phyloP scores from a whole-genome alignment of 805 yeast genomes.

The Grigorovia yakushimaensis region DNA sequence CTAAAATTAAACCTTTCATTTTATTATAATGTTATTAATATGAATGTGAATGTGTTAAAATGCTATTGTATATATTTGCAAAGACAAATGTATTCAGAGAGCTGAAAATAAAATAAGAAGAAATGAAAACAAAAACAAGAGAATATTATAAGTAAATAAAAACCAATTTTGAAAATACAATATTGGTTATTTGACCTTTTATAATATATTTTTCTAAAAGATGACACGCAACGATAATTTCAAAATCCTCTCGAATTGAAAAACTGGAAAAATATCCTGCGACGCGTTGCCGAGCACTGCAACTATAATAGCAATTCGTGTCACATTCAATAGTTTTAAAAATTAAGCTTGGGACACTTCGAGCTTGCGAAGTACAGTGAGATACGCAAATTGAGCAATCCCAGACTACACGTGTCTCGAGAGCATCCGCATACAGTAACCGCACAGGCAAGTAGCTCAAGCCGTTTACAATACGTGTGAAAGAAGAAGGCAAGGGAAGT shows the following conservation, averaged over 20 bases:
- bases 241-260: background rate
- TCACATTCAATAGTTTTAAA: too few relatives aligned
- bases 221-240: background rate
- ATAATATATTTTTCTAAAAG: background rate
- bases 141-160: background rate
- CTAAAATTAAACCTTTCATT: conserved; percentile 96
- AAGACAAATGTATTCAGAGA: conserved; percentile 10
- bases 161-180: background rate
- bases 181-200: background rate
- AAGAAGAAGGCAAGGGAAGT: background rate
- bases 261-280: too few relatives aligned
- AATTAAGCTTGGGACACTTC: too few relatives aligned
- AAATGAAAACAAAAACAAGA: conserved; percentile 1
- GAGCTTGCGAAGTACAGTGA: too few relatives aligned
- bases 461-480: background rate
- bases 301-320: too few relatives aligned
- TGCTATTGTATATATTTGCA: background rate
- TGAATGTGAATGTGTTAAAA: background rate
- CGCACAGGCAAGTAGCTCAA: background rate
- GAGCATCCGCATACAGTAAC: background rate
- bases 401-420: background rate
- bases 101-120: conserved; percentile 2
- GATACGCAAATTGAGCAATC: too few relatives aligned
- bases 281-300: too few relatives aligned
- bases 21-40: too few relatives aligned